These are phyloP conservation scores for Aureobasidium sp. DNA, from an alignment of 2,329 filamentous ascomycete species.

Conservation along the genomic window DNA sequence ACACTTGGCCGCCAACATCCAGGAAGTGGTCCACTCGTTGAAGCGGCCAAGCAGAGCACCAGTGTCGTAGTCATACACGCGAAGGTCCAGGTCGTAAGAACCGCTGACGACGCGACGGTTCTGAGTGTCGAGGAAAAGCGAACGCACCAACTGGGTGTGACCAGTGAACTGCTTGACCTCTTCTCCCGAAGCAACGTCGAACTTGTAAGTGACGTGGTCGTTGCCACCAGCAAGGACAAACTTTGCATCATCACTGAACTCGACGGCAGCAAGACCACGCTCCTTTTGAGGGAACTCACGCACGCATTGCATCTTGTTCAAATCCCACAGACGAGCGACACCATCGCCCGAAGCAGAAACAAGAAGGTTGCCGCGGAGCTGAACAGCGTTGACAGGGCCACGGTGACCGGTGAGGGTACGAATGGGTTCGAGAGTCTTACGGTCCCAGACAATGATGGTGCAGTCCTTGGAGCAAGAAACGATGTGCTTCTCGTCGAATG, in stretches of 20 bases:
- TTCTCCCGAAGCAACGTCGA: slow-evolving; percentile 85
- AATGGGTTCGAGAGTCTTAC: slow-evolving; percentile 65
- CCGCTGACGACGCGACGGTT: slow-evolving; percentile 84
- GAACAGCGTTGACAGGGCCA: slow-evolving; percentile 92
- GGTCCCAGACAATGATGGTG: slow-evolving; percentile 91
- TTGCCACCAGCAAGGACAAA: slow-evolving; percentile 92
- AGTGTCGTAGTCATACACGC: slow-evolving; percentile 81
- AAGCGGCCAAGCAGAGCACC: slow-evolving; percentile 75
- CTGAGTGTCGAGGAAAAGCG: slow-evolving; percentile 80
- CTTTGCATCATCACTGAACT: slow-evolving; percentile 91
- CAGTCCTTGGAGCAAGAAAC: slow-evolving; percentile 96
- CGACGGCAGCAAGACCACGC: slow-evolving; percentile 88
- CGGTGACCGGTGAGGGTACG: slow-evolving; percentile 77
- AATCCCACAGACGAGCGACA: slow-evolving; percentile 89
- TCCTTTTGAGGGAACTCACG: slow-evolving; percentile 87
- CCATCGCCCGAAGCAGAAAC: slow-evolving; percentile 94
- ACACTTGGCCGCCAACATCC: slow-evolving; percentile 93
- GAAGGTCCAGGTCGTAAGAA: slow-evolving; percentile 92
- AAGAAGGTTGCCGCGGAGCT: slow-evolving; percentile 85
- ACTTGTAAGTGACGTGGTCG: slow-evolving; percentile 91
- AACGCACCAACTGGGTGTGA: slow-evolving; percentile 80
- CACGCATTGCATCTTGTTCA: slow-evolving; percentile 78
- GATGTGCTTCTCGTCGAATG: slow-evolving; percentile 86
- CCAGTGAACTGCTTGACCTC: slow-evolving; percentile 74
- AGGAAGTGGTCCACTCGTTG: slow-evolving; percentile 91